Conservation (phyloP, 2,329 filamentous ascomycete genomes). For the Fusarium tanahbumbuense region DNA sequence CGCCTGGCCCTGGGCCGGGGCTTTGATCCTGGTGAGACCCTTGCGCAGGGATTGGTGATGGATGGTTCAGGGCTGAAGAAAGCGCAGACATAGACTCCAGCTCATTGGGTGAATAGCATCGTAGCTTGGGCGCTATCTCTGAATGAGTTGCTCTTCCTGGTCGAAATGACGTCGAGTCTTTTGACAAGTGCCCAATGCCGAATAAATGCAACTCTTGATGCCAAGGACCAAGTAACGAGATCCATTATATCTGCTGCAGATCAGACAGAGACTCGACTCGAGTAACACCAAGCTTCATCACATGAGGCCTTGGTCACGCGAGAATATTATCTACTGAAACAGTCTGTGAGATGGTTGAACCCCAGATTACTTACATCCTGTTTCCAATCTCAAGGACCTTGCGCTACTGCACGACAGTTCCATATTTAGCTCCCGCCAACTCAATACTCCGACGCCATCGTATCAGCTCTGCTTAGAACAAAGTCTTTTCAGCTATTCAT, state of each 20-base stretch:
- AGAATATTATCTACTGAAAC: not conserved
- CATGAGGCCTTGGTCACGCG: slow-evolving; percentile 3
- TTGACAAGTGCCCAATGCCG: slow-evolving; percentile 18
- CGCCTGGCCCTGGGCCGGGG: slow-evolving; percentile 5
- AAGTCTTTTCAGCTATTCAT: not conserved
- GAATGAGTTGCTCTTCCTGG: slow-evolving; percentile 17
- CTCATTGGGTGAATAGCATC: slow-evolving; percentile 26
- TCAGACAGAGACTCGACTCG: not conserved
- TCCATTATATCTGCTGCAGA: not conserved
- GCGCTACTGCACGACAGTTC: slow-evolving; percentile 41
- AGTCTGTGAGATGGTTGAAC: slow-evolving; percentile 7
- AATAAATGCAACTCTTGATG: not conserved
- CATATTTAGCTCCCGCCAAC: slow-evolving; percentile 38
- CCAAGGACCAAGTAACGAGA: not conserved
- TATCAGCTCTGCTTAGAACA: slow-evolving; percentile 6
- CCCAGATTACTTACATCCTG: slow-evolving; percentile 21
- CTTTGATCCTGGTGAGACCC: slow-evolving; percentile 24
- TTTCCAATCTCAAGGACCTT: slow-evolving; percentile 17
- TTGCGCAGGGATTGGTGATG: slow-evolving; percentile 21
- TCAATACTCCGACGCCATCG: slow-evolving; percentile 25
- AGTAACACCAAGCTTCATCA: not conserved
- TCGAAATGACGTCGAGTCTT: slow-evolving; percentile 30
- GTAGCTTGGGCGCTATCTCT: slow-evolving; percentile 16
- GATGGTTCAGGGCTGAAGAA: slow-evolving; percentile 16
- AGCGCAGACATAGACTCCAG: slow-evolving; percentile 20